Evolutionary conservation across 2,329 filamentous ascomycete genomes (phyloP).

Genomic region (Emergomyces orientalis): DNA sequence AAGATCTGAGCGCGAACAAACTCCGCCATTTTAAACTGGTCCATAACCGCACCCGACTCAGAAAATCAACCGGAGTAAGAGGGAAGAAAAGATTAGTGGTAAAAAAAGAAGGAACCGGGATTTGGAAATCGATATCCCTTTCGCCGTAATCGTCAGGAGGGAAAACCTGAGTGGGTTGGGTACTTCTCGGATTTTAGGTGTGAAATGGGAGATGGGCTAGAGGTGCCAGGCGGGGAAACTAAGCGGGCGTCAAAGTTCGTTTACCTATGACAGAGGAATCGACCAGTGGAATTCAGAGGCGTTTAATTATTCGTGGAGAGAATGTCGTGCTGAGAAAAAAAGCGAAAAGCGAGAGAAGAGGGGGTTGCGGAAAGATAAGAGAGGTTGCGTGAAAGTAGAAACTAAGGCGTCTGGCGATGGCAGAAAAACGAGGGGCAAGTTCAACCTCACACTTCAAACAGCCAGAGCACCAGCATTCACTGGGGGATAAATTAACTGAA

Average conservation of each 20-base stretch:
- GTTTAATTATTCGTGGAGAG: neutral
- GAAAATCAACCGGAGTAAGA: neutral
- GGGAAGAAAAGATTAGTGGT: neutral
- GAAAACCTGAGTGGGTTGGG: neutral
- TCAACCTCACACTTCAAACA: neutral
- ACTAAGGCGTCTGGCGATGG: neutral
- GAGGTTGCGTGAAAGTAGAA: neutral
- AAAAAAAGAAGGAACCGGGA: neutral
- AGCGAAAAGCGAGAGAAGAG: neutral
- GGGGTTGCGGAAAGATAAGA: neutral
- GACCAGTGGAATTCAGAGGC: neutral
- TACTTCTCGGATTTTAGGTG: neutral
- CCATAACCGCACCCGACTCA: constrained; percentile 19
- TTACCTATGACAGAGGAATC: neutral
- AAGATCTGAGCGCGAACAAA: constrained; percentile 99
- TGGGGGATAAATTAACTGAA: neutral
- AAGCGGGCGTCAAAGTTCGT: neutral
- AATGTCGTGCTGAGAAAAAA: neutral
- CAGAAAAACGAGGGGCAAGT: constrained; percentile 6
- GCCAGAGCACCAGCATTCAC: neutral
- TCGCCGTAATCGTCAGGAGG: neutral
- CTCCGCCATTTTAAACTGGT: constrained; percentile 73
- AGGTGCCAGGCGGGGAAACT: neutral
- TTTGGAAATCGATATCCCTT: neutral
- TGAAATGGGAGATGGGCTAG: neutral